Conservation (phyloP, 495 filamentous ascomycete species). For the Tuber aestivum region DNA sequence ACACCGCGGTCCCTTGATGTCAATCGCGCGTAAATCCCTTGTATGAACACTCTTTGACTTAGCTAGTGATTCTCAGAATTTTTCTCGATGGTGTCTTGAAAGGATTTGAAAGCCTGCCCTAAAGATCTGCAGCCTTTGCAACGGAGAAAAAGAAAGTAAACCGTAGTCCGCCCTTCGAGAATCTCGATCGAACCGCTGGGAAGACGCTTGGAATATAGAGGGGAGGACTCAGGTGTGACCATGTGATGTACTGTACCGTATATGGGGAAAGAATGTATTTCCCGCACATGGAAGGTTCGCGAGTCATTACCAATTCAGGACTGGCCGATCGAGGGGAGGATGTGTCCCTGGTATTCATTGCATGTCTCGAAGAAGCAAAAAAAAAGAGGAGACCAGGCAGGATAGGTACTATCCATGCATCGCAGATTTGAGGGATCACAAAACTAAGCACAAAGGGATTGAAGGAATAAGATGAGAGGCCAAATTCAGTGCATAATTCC, state of each 20-base stretch:
- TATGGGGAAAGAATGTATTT: background rate
- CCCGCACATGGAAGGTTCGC: background rate
- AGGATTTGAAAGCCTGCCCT: background rate
- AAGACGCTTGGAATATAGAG: background rate
- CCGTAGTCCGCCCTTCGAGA: background rate
- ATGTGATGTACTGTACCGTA: background rate
- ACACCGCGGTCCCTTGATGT: background rate
- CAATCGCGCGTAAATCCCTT: background rate
- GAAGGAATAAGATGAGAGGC: background rate
- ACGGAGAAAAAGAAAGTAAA: background rate
- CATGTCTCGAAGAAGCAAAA: constrained; percentile 5
- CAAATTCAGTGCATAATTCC: background rate
- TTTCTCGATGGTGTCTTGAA: background rate
- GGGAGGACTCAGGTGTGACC: background rate
- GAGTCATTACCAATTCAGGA: constrained; percentile 3
- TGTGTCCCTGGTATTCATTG: background rate
- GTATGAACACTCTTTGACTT: background rate
- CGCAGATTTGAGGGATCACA: background rate
- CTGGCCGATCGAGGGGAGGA: background rate
- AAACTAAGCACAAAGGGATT: constrained; percentile 1
- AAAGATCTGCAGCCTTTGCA: background rate
- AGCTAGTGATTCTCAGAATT: background rate
- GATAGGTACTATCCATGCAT: background rate
- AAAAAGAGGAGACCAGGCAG: background rate
- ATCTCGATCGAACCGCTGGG: background rate